Conservation (phyloP, 2,329 filamentous ascomycete species). For the Coniochaeta sp. region DNA sequence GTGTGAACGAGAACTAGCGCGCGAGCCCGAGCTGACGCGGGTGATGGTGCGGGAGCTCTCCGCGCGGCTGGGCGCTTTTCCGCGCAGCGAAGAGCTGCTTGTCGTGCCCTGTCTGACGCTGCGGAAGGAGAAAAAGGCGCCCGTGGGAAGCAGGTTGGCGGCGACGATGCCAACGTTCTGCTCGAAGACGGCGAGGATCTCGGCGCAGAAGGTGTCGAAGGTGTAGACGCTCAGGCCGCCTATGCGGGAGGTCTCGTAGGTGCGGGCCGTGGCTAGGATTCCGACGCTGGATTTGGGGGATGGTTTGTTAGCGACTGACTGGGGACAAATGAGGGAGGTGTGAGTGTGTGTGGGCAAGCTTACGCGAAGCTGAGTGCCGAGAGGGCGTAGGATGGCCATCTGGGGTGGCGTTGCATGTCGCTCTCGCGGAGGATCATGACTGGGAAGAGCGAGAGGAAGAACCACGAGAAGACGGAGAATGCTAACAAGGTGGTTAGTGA, state of each 20-base stretch:
- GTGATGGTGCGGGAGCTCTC: constrained; percentile 12
- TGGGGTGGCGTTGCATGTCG: constrained; percentile 16
- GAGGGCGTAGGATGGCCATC: constrained; percentile 27
- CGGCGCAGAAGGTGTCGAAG: constrained; percentile 22
- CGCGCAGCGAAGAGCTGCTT: constrained; percentile 10
- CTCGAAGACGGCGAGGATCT: constrained; percentile 25
- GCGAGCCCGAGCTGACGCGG: constrained; percentile 7
- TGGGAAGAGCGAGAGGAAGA: constrained; percentile 27
- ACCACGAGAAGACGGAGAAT: constrained; percentile 27
- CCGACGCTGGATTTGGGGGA: constrained; percentile 19
- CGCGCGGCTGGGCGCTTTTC: constrained; percentile 11
- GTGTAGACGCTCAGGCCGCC: constrained; percentile 19
- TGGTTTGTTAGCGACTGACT: not conserved
- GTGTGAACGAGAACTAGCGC: constrained; percentile 7
- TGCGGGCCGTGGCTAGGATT: constrained; percentile 24
- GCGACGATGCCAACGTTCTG: constrained; percentile 29
- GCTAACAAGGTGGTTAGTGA: too few species aligned
- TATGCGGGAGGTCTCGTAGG: constrained; percentile 25
- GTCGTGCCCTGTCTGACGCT: not conserved
- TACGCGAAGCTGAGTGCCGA: constrained; percentile 21
- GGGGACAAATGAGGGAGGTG: not conserved
- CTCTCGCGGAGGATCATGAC: constrained; percentile 23
- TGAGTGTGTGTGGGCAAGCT: too few species aligned
- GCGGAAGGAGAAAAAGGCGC: constrained; percentile 21
- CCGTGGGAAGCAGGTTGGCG: constrained; percentile 27